Evolutionary conservation across 148 eudicot species (phyloP), one percentile per base, ranked within the genome.

Genomic region (Beta vulgaris): DNA sequence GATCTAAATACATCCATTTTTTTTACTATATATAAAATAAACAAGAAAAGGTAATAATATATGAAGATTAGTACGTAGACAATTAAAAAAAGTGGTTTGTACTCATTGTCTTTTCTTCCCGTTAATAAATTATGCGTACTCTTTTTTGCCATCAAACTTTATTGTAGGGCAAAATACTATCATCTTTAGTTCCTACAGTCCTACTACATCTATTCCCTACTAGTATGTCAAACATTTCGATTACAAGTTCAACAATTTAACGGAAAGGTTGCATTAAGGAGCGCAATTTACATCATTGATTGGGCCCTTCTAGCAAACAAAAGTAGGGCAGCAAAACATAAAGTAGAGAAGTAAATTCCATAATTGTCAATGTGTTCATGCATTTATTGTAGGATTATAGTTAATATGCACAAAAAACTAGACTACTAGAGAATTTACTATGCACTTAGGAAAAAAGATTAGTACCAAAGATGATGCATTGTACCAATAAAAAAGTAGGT

Each of bases 141-240:
- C 39, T 77, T 77, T 64, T n/a, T 71, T 23, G 48, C 54, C 34
- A 36, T 79, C 48, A 3, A 68, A 46, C 59, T 68, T 79, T 79
- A 57, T 68, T 78, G 81, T 78, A 78, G 81, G 81, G 68, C 71
- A 78, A 78, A 73, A 68, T 73, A 23, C 59, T 46, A 77, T 61
- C 53, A 77, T 59, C 69, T 68, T 68, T 40, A 48, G 2, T 23
- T 57, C n/a, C n/a, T n/a, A n/a, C n/a, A n/a, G n/a, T 37, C 32
- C 28, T 49, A 28, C 55, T 36, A 18, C 49, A 68, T 76, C 23
- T 57, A 57, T 69, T 69, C 67, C 73, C 74, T 40, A 65, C 73
- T 12, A 4, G 40, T 54, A 44, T 79, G 78, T 69, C 82, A 74
- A 79, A 48, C 57, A 74, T 48, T 69, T 67, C 64, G 64, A 79